A percentile compares a stretch with the other conserved stretches of the same genome.
phyloP scores from a whole-genome alignment of 2,329 filamentous ascomycete genomes.

The Trichoderma arundinaceum region DNA sequence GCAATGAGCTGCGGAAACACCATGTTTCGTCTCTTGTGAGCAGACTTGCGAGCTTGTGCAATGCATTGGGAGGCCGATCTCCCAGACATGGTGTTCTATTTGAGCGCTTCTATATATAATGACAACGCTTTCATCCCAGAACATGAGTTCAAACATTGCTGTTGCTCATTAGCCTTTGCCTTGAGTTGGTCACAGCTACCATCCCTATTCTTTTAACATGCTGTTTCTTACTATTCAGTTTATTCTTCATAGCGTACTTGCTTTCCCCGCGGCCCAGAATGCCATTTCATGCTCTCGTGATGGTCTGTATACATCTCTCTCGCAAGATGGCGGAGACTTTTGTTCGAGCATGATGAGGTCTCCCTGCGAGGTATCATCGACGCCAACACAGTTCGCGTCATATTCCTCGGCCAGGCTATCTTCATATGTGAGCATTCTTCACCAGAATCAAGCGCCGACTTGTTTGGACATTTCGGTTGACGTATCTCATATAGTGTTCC shows the following conservation, averaged over 20 bases:
- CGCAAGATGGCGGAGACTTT: slow-evolving; percentile 38
- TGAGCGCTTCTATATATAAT: neutral
- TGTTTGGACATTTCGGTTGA: neutral
- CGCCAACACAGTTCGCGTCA: slow-evolving; percentile 40
- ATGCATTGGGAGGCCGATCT: neutral
- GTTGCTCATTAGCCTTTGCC: neutral
- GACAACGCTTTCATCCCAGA: neutral
- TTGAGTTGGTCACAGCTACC: neutral
- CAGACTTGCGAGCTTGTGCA: slow-evolving; percentile 8
- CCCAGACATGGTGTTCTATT: neutral
- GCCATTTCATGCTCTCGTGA: slow-evolving; percentile 38
- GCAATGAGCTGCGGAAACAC: slow-evolving; percentile 22
- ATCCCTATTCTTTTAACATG: slow-evolving; percentile 11
- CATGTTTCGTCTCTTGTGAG: slow-evolving; percentile 21
- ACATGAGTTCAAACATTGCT: neutral
- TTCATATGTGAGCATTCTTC: slow-evolving; percentile 40
- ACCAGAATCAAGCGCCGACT: too few species aligned
- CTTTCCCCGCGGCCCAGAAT: slow-evolving; percentile 28
- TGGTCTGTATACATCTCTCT: slow-evolving; percentile 42
- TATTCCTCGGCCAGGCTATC: slow-evolving; percentile 42
- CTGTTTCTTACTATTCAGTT: neutral
- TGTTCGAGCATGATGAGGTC: slow-evolving; percentile 41
- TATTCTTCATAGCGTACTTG: slow-evolving; percentile 16
- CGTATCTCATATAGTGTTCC: slow-evolving; percentile 37
- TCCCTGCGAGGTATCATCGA: slow-evolving; percentile 34